Evolutionary conservation across 2,329 filamentous ascomycete species (phyloP).

Genomic region (Lachnellula hyalina): DNA sequence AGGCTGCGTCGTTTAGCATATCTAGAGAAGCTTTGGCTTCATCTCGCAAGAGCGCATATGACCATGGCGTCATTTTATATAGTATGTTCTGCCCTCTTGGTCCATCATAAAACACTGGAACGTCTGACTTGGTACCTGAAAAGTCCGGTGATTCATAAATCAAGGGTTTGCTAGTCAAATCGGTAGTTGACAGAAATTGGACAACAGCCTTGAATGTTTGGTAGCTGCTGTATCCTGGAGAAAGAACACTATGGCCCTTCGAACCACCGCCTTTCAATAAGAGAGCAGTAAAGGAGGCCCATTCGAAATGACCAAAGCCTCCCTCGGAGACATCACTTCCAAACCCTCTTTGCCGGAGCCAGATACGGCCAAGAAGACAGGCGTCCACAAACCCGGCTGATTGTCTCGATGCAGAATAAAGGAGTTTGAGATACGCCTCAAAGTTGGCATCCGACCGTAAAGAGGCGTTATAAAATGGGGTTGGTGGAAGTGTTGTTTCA

Average conservation of each 20-base stretch:
- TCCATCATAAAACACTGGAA: conserved; percentile 75
- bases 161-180: conserved; percentile 65
- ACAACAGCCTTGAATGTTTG: conserved; percentile 92
- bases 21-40: conserved; percentile 71
- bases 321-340: conserved; percentile 63
- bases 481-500: conserved; percentile 43
- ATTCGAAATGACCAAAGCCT: conserved; percentile 92
- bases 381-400: conserved; percentile 63
- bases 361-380: conserved; percentile 78
- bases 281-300: conserved; percentile 73
- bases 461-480: conserved; percentile 85
- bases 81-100: conserved; percentile 71
- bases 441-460: conserved; percentile 73
- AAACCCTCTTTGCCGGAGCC: conserved; percentile 86
- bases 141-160: conserved; percentile 40
- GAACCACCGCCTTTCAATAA: conserved; percentile 73
- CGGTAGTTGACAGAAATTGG: conserved; percentile 74
- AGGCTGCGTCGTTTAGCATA: conserved; percentile 66
- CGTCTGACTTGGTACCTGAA: conserved; percentile 38
- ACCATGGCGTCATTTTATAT: conserved; percentile 87
- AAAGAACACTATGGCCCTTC: conserved; percentile 66
- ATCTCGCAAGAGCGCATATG: conserved; percentile 65
- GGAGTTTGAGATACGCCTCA: conserved; percentile 66
- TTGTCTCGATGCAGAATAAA: conserved; percentile 63
- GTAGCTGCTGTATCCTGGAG: conserved; percentile 77